These are phyloP conservation scores for Xylariaceae sp. DNA, from an alignment of 2,329 filamentous ascomycete genomes.

Conservation along the genomic window DNA sequence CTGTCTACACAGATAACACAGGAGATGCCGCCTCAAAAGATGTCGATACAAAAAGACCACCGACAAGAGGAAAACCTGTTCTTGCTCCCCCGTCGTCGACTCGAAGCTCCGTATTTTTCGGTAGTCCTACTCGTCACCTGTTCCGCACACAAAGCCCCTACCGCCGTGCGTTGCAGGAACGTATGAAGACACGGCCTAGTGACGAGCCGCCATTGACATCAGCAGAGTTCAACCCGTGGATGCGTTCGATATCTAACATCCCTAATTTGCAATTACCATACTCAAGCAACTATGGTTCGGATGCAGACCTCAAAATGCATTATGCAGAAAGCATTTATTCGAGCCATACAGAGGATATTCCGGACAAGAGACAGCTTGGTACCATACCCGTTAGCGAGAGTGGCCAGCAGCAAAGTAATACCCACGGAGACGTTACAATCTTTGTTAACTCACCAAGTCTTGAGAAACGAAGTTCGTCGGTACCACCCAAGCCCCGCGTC, in stretches of 20 bases:
- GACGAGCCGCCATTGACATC: slow-evolving; percentile 24
- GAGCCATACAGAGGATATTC: slow-evolving; percentile 25
- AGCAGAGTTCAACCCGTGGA: slow-evolving; percentile 35
- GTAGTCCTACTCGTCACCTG: slow-evolving; percentile 45
- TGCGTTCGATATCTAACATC: slow-evolving; percentile 39
- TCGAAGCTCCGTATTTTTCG: slow-evolving; percentile 47
- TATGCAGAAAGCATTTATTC: slow-evolving; percentile 51
- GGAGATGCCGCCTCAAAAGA: neutral
- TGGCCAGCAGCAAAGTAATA: slow-evolving; percentile 18
- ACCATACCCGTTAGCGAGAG: slow-evolving; percentile 14
- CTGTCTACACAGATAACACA: neutral
- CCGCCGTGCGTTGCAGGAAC: slow-evolving; percentile 45
- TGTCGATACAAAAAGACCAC: neutral
- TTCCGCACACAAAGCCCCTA: slow-evolving; percentile 54
- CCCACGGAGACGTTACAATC: slow-evolving; percentile 33
- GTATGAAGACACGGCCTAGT: slow-evolving; percentile 36
- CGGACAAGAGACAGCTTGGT: slow-evolving; percentile 8
- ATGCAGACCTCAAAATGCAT: slow-evolving; percentile 34
- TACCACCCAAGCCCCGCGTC: slow-evolving; percentile 26
- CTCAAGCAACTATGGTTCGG: slow-evolving; percentile 38
- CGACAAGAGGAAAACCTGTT: slow-evolving; percentile 18
- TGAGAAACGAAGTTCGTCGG: slow-evolving; percentile 21
- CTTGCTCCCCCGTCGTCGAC: slow-evolving; percentile 34
- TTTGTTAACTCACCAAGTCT: slow-evolving; percentile 33
- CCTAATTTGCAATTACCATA: slow-evolving; percentile 37